A percentile compares a stretch with the other conserved stretches of the same genome.
These are phyloP conservation scores for Blastobotrys malaysiensis DNA, from an alignment of 1,139 yeast species.

Conservation along the genomic window DNA sequence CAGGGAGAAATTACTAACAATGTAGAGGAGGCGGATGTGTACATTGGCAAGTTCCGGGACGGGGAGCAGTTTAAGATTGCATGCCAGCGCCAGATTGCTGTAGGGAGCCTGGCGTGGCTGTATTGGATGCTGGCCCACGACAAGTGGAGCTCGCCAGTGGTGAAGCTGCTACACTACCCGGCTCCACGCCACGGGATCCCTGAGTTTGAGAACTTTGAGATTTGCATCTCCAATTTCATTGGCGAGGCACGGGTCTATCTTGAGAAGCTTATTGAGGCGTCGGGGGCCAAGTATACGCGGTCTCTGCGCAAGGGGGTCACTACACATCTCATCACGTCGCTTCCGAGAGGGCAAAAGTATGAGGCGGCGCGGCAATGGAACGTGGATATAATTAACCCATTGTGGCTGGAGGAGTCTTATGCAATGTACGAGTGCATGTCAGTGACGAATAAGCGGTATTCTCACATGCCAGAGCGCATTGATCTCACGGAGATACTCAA, in stretches of 20 bases:
- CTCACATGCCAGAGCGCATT: constrained; percentile 41
- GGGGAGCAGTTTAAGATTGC: constrained; percentile 51
- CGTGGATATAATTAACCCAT: constrained; percentile 60
- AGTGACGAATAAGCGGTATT: constrained; percentile 41
- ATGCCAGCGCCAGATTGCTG: constrained; percentile 30
- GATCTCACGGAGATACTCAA: constrained; percentile 47
- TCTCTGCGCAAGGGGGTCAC: constrained; percentile 45
- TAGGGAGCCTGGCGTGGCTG: constrained; percentile 74
- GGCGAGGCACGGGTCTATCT: constrained; percentile 79
- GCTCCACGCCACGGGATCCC: constrained; percentile 49
- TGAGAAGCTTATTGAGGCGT: constrained; percentile 52
- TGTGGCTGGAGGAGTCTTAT: constrained; percentile 87
- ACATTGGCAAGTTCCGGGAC: constrained; percentile 56
- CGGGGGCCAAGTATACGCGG: constrained; percentile 77
- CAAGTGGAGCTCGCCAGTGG: constrained; percentile 53
- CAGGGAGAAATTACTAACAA: constrained; percentile 40
- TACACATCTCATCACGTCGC: constrained; percentile 68
- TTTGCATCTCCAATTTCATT: constrained; percentile 73
- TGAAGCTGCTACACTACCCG: constrained; percentile 66
- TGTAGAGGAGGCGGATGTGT: constrained; percentile 46
- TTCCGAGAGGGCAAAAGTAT: constrained; percentile 66
- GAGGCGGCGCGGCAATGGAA: constrained; percentile 66
- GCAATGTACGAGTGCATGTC: constrained; percentile 54
- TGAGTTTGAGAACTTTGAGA: constrained; percentile 47
- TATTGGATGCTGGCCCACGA: constrained; percentile 55